phyloP scores from a whole-genome alignment of 345 rosid species.

The Arabidopsis arenosa region DNA sequence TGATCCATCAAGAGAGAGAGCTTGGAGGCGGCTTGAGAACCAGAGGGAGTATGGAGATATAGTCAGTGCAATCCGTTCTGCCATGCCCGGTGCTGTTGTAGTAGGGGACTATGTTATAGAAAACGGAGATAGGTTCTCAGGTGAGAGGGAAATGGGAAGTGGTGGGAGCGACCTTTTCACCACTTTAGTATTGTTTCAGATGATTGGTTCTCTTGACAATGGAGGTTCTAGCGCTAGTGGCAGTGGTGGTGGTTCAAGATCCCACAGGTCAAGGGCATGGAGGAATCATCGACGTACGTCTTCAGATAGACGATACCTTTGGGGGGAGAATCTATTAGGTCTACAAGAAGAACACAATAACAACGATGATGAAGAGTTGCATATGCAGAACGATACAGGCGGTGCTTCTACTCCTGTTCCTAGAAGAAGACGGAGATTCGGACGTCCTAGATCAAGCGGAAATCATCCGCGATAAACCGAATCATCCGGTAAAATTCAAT shows the following conservation, averaged over 20 bases:
- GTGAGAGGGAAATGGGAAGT: constrained; percentile 58
- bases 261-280: constrained; percentile 73
- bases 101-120: constrained; percentile 95
- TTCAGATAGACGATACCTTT: constrained; percentile 74
- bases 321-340: constrained; percentile 93
- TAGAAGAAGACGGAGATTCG: constrained; percentile 75
- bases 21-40: constrained; percentile 85
- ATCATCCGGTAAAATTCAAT: constrained; percentile 51
- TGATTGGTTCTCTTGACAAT: constrained; percentile 73
- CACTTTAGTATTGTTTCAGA: constrained; percentile 77
- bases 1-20: constrained; percentile 85
- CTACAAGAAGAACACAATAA: constrained; percentile 67
- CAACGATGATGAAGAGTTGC: constrained; percentile 55
- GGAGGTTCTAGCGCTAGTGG: constrained; percentile 50
- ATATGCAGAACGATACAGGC: constrained; percentile 54
- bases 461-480: constrained; percentile 54
- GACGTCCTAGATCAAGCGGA: constrained; percentile 68
- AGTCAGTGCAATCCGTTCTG: constrained; percentile 82
- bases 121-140: constrained; percentile 71
- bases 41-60: constrained; percentile 84
- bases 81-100: constrained; percentile 91
- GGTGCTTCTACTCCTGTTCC: constrained; percentile 63
- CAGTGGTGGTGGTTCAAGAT: constrained; percentile 60
- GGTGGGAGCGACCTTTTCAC: constrained; percentile 65
- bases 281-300: constrained; percentile 68